Evolutionary conservation across 169 alveolate species (phyloP).

Genomic region (Plasmodium gallinaceum): DNA sequence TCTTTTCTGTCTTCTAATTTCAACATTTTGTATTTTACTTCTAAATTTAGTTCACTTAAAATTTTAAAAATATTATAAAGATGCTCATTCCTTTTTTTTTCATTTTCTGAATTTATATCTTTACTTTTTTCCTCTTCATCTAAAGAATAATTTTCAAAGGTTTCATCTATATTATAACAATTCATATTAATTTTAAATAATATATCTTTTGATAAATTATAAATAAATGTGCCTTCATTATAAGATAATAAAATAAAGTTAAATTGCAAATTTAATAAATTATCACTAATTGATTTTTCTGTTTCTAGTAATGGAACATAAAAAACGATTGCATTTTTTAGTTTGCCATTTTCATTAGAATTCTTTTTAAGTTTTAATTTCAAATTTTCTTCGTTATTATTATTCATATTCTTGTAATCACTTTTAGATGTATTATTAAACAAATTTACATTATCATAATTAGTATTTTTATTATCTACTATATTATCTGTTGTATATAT

Average conservation of each 20-base stretch:
- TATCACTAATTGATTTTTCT: conserved; percentile 69
- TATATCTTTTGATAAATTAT: conserved; percentile 23
- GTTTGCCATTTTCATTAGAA: conserved; percentile 15
- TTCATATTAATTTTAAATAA: conserved; percentile 14
- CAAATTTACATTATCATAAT: not conserved
- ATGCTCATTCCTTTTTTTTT: not conserved
- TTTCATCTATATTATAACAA: not conserved
- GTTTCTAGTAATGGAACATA: conserved; percentile 68
- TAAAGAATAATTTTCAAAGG: not conserved
- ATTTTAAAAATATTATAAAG: conserved; percentile 12
- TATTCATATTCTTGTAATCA: not conserved
- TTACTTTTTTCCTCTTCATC: not conserved
- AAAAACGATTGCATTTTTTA: conserved; percentile 60
- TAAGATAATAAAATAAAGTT: conserved; percentile 9
- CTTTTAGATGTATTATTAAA: not conserved
- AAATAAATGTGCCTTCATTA: conserved; percentile 29
- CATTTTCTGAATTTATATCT: not conserved
- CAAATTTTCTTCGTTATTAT: conserved; percentile 15
- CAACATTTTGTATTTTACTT: conserved; percentile 29
- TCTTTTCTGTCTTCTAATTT: conserved; percentile 17
- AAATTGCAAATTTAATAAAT: conserved; percentile 20
- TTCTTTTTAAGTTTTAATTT: conserved; percentile 4
- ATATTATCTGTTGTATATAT: not conserved
- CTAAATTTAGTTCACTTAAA: conserved; percentile 6
- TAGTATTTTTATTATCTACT: not conserved